Percentiles rank a stretch among this genome's conserved stretches.
Evolutionary conservation across 2,329 filamentous ascomycete species (phyloP).

Genomic region (Apiospora koreana): DNA sequence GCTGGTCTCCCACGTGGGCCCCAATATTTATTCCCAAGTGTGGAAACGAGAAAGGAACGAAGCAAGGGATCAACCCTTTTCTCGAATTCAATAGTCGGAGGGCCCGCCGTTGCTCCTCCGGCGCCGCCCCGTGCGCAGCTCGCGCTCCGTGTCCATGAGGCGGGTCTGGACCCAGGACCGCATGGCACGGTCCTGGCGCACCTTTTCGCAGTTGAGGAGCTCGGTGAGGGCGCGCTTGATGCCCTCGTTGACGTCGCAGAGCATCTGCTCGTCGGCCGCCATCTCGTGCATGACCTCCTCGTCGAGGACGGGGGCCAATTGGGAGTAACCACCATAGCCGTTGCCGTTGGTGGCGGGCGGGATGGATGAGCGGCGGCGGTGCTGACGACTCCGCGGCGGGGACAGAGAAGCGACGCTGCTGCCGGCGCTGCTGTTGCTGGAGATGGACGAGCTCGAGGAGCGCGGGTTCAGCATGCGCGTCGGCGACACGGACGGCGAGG

Average conservation of each 20-base stretch:
- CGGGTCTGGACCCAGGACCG: slow-evolving; percentile 61
- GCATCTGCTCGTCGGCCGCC: slow-evolving; percentile 52
- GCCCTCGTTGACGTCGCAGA: slow-evolving; percentile 59
- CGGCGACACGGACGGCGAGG: slow-evolving; percentile 61
- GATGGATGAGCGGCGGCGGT: slow-evolving; percentile 26
- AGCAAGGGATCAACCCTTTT: background rate
- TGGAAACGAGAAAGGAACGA: background rate
- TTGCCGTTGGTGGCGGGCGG: slow-evolving; percentile 19
- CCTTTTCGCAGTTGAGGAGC: slow-evolving; percentile 60
- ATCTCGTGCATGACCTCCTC: slow-evolving; percentile 51
- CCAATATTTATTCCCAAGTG: background rate
- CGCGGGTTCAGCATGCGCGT: slow-evolving; percentile 55
- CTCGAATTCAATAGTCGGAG: background rate
- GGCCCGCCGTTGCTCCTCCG: slow-evolving; percentile 40
- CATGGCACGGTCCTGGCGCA: slow-evolving; percentile 51
- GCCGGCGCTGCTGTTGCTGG: slow-evolving; percentile 29
- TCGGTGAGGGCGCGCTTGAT: slow-evolving; percentile 64
- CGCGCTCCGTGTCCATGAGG: slow-evolving; percentile 62
- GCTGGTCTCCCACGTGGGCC: background rate
- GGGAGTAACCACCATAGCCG: slow-evolving; percentile 20
- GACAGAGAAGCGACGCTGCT: background rate
- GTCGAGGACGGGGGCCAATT: slow-evolving; percentile 43
- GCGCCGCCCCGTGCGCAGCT: slow-evolving; percentile 54
- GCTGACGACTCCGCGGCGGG: slow-evolving; percentile 30
- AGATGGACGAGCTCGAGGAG: slow-evolving; percentile 37